These are phyloP conservation scores for Puccinia triticina DNA, from an alignment of 1,284 basidiomycete species.

Conservation along the genomic window DNA sequence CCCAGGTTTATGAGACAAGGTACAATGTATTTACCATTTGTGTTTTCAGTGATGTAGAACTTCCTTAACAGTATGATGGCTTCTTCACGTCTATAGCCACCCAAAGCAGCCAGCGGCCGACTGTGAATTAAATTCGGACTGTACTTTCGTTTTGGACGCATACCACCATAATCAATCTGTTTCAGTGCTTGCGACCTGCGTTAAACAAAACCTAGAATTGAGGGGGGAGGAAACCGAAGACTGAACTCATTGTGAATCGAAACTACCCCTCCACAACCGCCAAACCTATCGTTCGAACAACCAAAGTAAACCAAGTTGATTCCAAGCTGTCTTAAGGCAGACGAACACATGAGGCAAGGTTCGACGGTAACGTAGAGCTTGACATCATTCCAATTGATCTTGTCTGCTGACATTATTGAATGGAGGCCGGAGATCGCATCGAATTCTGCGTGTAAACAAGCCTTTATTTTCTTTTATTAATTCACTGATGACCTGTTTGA, in stretches of 20 bases:
- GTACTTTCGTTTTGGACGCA: neutral
- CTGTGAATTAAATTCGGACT: slow-evolving; percentile 63
- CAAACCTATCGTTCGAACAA: slow-evolving; percentile 94
- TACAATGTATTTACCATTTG: slow-evolving; percentile 71
- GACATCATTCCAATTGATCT: slow-evolving; percentile 70
- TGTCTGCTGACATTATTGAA: slow-evolving; percentile 37
- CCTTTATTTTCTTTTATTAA: slow-evolving; percentile 64
- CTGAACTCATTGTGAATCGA: slow-evolving; percentile 77
- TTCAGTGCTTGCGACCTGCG: too few relatives aligned
- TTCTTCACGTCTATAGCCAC: slow-evolving; percentile 85
- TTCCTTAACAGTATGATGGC: slow-evolving; percentile 91
- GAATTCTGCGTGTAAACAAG: slow-evolving; percentile 94
- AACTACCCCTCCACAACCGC: slow-evolving; percentile 93
- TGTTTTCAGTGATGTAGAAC: slow-evolving; percentile 95
- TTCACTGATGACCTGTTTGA: neutral
- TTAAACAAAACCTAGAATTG: too few relatives aligned
- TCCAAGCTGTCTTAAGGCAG: slow-evolving; percentile 87
- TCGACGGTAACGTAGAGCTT: slow-evolving; percentile 98
- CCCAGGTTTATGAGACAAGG: slow-evolving; percentile 59
- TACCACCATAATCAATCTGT: neutral
- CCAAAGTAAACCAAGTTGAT: slow-evolving; percentile 90
- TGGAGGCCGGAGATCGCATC: slow-evolving; percentile 91
- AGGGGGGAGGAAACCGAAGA: too few relatives aligned
- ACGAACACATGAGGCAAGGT: slow-evolving; percentile 99
- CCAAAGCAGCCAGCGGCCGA: slow-evolving; percentile 73